Evolutionary conservation across 208 protist species (phyloP).

Genomic region (Zelonia costaricensis): DNA sequence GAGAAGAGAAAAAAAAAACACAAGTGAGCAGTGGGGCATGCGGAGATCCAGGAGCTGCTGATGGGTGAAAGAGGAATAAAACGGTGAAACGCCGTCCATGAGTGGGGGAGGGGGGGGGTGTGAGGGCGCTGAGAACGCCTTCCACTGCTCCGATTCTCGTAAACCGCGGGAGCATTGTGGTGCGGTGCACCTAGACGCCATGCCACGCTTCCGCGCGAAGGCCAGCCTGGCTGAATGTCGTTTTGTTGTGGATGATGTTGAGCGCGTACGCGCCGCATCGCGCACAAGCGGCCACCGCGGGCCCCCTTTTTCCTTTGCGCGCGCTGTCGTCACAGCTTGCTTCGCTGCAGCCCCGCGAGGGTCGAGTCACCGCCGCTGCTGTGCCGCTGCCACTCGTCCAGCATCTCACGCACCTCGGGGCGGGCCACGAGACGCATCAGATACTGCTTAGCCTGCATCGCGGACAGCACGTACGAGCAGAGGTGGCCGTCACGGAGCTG

Average conservation of each 20-base stretch:
- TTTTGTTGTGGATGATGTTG: too few relatives aligned
- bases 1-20: too few relatives aligned
- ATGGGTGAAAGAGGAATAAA: too few relatives aligned
- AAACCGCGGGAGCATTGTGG: neutral
- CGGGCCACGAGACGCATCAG: conserved; percentile 51
- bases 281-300: too few relatives aligned
- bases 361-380: neutral
- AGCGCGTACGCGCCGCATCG: too few relatives aligned
- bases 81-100: too few relatives aligned
- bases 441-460: conserved; percentile 83
- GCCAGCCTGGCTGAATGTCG: too few relatives aligned
- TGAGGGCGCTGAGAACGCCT: too few relatives aligned
- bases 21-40: too few relatives aligned
- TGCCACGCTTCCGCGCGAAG: neutral
- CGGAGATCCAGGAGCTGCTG: too few relatives aligned
- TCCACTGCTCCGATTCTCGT: neutral
- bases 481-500: conserved; percentile 56
- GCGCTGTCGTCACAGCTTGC: conserved; percentile 5
- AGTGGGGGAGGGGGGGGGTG: too few relatives aligned
- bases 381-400: conserved; percentile 23
- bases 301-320: neutral
- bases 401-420: conserved; percentile 28
- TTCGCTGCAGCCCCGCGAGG: neutral
- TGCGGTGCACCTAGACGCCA: neutral
- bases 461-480: conserved; percentile 58